Base-by-base conservation (phyloP, 2,329 filamentous ascomycete genomes). In the Fusarium oligoseptatum region DNA sequence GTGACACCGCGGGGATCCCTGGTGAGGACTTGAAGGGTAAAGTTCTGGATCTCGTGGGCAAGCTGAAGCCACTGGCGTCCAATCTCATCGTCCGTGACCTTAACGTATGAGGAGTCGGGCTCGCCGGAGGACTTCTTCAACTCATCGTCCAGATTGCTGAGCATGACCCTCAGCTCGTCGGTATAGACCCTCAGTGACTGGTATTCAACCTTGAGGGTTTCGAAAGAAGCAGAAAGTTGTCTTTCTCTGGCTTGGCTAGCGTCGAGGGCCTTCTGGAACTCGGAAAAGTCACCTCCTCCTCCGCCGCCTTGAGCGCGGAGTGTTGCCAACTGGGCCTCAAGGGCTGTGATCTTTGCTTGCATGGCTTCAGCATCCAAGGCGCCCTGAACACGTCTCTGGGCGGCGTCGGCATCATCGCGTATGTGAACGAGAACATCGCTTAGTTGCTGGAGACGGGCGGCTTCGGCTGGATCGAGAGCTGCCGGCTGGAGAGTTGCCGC, bases 11-110 rank as follows among this genome's bases (percentile, higher is more conserved):
- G n/a, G 2, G 72, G 72, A 3, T 58, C 29, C 17, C 50, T 60
- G 24, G 65, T 74, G 29, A 75, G 48, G 6, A 56, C n/a, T 24
- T 64, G 61, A 3, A 10, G 6, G 24, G 39, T 58, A 12, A 74
- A 74, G n/a, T 55, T 24, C 4, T 64, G 43, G 14, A 74, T 75
- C 0, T 48, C 27, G 3, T 55, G 36, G 10, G 48, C 70, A 1
- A 74, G 65, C 1, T 4, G 2, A 2, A 29, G 17, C 72, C 72
- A 74, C 6, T 22, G 9, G 3, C 1, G 6, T 9, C 32, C 22
- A 7, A 55, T 70, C 7, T 62, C 14, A 2, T 66, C 58, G n/a
- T 74, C 72, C 6, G 70, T 36, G 11, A 75, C 4, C 41, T 75
- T 74, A 2, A 37, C 52, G 32, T 62, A 67, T 1, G 43, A 24